A percentile compares a stretch with the other conserved stretches of the same genome.
Evolutionary conservation across 129 eudicot species (phyloP).

Genomic region (Chrysanthemum seticuspe): DNA sequence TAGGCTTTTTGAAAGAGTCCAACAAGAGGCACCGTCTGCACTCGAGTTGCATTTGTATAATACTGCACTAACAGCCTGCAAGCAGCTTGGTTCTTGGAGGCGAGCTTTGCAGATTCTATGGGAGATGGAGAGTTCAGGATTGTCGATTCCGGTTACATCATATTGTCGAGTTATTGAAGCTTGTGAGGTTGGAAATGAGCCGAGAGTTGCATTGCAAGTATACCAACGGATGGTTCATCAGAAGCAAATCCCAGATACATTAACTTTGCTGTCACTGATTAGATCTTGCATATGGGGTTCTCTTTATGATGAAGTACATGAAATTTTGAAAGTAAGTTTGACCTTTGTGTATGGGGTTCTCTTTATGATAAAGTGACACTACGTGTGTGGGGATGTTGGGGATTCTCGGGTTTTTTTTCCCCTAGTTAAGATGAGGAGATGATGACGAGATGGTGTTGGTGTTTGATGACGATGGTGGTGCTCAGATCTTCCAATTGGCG

Average conservation of each 20-base stretch:
- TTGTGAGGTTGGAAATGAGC: slow-evolving; percentile 83
- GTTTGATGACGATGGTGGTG: too few relatives aligned
- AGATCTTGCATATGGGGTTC: slow-evolving; percentile 89
- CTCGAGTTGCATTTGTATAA: slow-evolving; percentile 58
- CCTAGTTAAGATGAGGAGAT: too few relatives aligned
- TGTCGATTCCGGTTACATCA: slow-evolving; percentile 55
- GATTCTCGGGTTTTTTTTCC: too few relatives aligned
- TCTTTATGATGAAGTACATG: slow-evolving; percentile 71
- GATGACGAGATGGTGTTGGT: too few relatives aligned
- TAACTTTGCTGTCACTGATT: slow-evolving; percentile 64
- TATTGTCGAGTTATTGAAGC: slow-evolving; percentile 87
- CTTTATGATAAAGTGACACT: too few relatives aligned
- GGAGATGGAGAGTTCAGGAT: slow-evolving; percentile 67
- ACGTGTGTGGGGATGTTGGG: too few relatives aligned
- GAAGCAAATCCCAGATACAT: slow-evolving; percentile 65
- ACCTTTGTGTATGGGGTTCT: not conserved
- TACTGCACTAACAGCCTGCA: slow-evolving; percentile 65
- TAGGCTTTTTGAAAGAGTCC: slow-evolving; percentile 56
- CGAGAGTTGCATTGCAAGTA: slow-evolving; percentile 68
- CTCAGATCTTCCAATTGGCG: too few relatives aligned
- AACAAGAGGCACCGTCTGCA: slow-evolving; percentile 28
- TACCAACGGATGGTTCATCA: slow-evolving; percentile 77
- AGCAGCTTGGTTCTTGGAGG: slow-evolving; percentile 75
- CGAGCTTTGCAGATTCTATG: slow-evolving; percentile 73
- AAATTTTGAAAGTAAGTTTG: slow-evolving; percentile 60